phyloP scores from a whole-genome alignment of 2,329 filamentous ascomycete genomes.

The Penicillium nordicum region DNA sequence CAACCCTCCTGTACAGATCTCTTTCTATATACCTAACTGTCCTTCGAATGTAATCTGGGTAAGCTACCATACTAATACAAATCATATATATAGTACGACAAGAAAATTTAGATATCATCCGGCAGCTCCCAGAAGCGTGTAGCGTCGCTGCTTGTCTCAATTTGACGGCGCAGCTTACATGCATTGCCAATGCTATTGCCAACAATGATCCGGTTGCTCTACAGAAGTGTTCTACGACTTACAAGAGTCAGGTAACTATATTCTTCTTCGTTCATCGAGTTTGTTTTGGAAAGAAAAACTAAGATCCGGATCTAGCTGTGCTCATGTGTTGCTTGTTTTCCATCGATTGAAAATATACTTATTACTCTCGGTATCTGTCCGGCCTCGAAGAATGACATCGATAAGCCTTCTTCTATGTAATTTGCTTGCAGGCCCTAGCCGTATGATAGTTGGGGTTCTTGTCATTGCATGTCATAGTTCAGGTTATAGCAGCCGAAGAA shows the following conservation, averaged over 20 bases:
- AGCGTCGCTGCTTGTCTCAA: constrained; percentile 19
- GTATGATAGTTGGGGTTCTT: neutral
- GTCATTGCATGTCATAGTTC: neutral
- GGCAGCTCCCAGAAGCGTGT: constrained; percentile 16
- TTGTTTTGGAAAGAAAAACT: neutral
- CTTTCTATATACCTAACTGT: neutral
- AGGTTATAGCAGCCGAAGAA: neutral
- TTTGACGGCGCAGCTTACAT: constrained; percentile 15
- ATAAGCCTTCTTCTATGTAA: neutral
- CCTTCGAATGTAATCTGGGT: neutral
- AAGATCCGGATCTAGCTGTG: constrained; percentile 15
- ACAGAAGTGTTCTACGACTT: constrained; percentile 14
- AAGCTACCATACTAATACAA: neutral
- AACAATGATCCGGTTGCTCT: constrained; percentile 16
- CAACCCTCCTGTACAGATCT: neutral
- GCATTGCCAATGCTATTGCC: constrained; percentile 16
- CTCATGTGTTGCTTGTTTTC: constrained; percentile 20
- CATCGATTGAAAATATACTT: constrained; percentile 10
- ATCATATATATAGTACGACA: constrained; percentile 10
- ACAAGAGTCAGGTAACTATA: constrained; percentile 13
- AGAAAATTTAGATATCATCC: constrained; percentile 12
- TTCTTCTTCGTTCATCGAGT: neutral
- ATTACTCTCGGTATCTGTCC: constrained; percentile 17
- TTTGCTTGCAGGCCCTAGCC: neutral
- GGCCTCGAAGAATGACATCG: neutral